Conservation (phyloP, 225 moss, liverwort and hornwort species). For the Pseudisothecium myosuroides region DNA sequence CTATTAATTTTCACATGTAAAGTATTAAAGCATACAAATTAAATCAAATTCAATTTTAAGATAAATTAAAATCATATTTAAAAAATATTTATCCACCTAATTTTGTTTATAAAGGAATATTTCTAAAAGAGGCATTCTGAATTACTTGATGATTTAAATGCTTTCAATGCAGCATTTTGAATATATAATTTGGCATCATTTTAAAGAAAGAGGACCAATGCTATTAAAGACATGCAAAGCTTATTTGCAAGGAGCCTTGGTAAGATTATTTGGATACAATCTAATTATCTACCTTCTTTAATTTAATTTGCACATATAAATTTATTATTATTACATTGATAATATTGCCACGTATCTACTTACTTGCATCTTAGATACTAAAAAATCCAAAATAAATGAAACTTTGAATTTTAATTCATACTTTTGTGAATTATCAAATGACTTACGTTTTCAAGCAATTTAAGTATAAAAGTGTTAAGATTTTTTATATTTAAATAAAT, state of each 20-base stretch:
- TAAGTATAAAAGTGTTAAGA: background rate
- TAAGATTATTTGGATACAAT: background rate
- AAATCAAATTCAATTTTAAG: background rate
- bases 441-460: background rate
- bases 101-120: background rate
- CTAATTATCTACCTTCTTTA: background rate
- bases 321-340: background rate
- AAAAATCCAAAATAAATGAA: too few relatives aligned
- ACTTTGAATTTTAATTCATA: background rate
- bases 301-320: background rate
- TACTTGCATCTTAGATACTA: too few relatives aligned
- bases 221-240: constrained; percentile 39
- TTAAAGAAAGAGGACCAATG: constrained; percentile 22
- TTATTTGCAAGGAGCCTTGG: constrained; percentile 53
- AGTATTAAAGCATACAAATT: background rate
- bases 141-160: background rate
- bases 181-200: constrained; percentile 42
- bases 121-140: too few relatives aligned
- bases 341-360: background rate
- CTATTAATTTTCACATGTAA: background rate
- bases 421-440: background rate
- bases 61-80: background rate
- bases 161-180: constrained; percentile 53
- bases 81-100: too few relatives aligned
- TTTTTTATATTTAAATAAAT: background rate